These are phyloP conservation scores for Priceomyces medius DNA, from an alignment of 805 yeast species.

Conservation along the genomic window DNA sequence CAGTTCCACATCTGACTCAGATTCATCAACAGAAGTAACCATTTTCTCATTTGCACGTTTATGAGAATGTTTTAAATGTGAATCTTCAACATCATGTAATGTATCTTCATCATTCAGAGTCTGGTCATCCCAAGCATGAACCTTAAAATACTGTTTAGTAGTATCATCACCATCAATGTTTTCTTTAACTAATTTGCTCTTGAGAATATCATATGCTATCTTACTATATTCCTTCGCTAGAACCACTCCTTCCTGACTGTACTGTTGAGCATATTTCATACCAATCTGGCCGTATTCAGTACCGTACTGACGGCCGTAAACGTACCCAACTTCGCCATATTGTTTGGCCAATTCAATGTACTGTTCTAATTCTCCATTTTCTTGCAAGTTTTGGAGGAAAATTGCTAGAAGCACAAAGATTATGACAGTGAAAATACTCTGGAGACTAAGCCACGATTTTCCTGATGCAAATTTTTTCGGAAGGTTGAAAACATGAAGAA, in stretches of 20 bases:
- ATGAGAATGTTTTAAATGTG: too few relatives aligned
- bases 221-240: conserved; percentile 20
- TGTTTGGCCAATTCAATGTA: conserved; percentile 17
- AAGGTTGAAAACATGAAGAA: conserved; percentile 60
- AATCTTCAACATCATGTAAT: too few relatives aligned
- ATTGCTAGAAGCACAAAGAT: conserved; percentile 31
- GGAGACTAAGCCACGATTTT: conserved; percentile 37
- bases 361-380: conserved; percentile 33
- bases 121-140: conserved; percentile 19
- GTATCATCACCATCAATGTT: conserved; percentile 22
- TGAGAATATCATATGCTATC: conserved; percentile 23
- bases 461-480: conserved; percentile 51
- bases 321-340: conserved; percentile 13
- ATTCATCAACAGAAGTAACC: too few relatives aligned
- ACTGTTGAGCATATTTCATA: conserved; percentile 3
- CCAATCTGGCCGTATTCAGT: conserved; percentile 15
- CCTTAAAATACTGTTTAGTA: conserved; percentile 21
- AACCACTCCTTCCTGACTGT: conserved; percentile 7
- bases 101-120: background rate
- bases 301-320: conserved; percentile 18
- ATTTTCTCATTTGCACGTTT: too few relatives aligned
- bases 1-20: too few relatives aligned
- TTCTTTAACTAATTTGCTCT: conserved; percentile 26
- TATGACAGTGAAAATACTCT: conserved; percentile 32
- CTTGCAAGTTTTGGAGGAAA: conserved; percentile 33